Percentiles rank a stretch among this genome's conserved stretches.
Evolutionary conservation across 2,329 filamentous ascomycete genomes (phyloP).

Genomic region (Colletotrichum orchidophilum): DNA sequence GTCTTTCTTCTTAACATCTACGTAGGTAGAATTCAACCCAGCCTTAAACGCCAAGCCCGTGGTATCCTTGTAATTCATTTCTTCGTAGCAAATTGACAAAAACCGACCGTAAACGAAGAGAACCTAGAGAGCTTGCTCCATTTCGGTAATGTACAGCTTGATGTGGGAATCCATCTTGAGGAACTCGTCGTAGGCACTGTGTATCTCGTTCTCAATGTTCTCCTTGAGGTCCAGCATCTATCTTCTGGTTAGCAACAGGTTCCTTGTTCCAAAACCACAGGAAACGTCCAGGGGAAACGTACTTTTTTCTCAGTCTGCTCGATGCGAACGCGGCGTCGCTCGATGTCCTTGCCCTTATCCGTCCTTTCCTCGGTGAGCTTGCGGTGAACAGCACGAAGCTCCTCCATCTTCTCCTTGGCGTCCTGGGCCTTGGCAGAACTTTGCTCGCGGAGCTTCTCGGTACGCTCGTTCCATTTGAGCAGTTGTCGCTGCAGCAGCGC

Average conservation of each 20-base stretch:
- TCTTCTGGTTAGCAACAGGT: slow-evolving; percentile 29
- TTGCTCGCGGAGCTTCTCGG: slow-evolving; percentile 82
- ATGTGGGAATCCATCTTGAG: slow-evolving; percentile 98
- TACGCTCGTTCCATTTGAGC: slow-evolving; percentile 85
- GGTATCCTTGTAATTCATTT: slow-evolving; percentile 45
- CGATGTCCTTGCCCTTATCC: slow-evolving; percentile 91
- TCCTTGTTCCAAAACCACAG: background rate
- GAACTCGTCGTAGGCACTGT: slow-evolving; percentile 91
- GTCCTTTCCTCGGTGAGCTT: slow-evolving; percentile 84
- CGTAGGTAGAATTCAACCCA: slow-evolving; percentile 18
- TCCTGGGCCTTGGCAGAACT: slow-evolving; percentile 83
- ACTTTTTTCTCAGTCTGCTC: slow-evolving; percentile 99
- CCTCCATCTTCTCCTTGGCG: slow-evolving; percentile 90
- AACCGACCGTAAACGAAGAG: background rate
- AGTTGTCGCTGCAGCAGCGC: slow-evolving; percentile 84
- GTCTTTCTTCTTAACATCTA: background rate
- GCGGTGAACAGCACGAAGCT: slow-evolving; percentile 81
- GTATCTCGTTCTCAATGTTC: slow-evolving; percentile 94
- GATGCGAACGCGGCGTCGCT: slow-evolving; percentile 89
- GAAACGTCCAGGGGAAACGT: slow-evolving; percentile 46
- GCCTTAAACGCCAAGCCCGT: slow-evolving; percentile 50
- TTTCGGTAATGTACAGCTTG: slow-evolving; percentile 97
- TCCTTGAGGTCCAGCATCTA: slow-evolving; percentile 98
- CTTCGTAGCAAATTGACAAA: slow-evolving; percentile 16
- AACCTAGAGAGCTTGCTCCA: slow-evolving; percentile 83